phyloP scores from a whole-genome alignment of 2,329 filamentous ascomycete species.

The Catunica adiposa region DNA sequence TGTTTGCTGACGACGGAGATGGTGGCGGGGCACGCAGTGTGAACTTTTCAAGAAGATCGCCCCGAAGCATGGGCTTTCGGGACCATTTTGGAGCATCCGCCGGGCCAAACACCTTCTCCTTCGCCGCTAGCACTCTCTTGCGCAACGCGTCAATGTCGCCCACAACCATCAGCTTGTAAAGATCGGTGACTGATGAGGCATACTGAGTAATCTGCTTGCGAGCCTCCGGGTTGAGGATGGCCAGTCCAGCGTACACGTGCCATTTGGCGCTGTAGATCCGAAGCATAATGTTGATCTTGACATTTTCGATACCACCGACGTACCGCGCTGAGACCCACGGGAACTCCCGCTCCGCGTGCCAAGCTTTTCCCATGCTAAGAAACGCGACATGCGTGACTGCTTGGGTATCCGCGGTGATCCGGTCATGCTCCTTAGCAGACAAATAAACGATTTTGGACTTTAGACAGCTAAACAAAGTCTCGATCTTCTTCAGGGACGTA shows the following conservation, averaged over 20 bases:
- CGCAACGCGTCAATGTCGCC: constrained; percentile 63
- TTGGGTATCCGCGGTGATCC: constrained; percentile 95
- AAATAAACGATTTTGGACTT: constrained; percentile 76
- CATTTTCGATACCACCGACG: constrained; percentile 93
- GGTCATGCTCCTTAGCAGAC: constrained; percentile 74
- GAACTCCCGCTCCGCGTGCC: constrained; percentile 89
- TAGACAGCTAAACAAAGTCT: constrained; percentile 67
- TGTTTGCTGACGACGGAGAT: constrained; percentile 28
- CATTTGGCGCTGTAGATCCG: constrained; percentile 98
- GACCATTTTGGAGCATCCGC: constrained; percentile 48
- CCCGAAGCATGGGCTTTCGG: constrained; percentile 54
- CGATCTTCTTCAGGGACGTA: constrained; percentile 59
- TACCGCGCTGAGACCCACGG: constrained; percentile 96
- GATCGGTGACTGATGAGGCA: constrained; percentile 74
- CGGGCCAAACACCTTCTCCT: constrained; percentile 56
- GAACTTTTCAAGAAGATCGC: constrained; percentile 76
- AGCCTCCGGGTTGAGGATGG: constrained; percentile 88
- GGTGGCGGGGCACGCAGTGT: constrained; percentile 41
- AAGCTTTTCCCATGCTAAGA: constrained; percentile 91
- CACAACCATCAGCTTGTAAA: constrained; percentile 94
- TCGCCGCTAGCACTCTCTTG: constrained; percentile 45
- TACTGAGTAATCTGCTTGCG: constrained; percentile 90
- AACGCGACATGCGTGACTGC: constrained; percentile 96
- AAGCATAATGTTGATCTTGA: constrained; percentile 95
- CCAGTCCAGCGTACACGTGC: constrained; percentile 96